Evolutionary conservation across 306 rosid genomes (phyloP).

Genomic region (Begonia fuchsioides): DNA sequence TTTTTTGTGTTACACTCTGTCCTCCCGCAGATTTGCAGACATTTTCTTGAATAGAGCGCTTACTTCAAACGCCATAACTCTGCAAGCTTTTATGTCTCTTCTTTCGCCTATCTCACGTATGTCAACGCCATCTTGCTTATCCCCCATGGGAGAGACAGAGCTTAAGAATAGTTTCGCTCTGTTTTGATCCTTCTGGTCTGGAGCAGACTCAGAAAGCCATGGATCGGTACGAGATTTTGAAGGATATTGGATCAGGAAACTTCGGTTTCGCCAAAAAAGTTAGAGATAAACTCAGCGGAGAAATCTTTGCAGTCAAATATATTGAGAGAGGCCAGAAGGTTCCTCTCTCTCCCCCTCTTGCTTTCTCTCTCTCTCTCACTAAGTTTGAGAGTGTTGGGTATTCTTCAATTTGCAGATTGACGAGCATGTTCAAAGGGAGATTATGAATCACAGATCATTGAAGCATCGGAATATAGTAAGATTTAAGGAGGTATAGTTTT

Average conservation of each 20-base stretch:
- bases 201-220: slow-evolving; percentile 12
- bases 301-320: slow-evolving; percentile 77
- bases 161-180: neutral
- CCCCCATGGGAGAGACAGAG: neutral
- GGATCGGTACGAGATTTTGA: slow-evolving; percentile 76
- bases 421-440: slow-evolving; percentile 95
- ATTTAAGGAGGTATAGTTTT: slow-evolving; percentile 70
- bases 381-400: slow-evolving; percentile 1
- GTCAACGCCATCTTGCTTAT: too few species aligned
- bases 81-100: too few species aligned
- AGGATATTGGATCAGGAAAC: slow-evolving; percentile 91
- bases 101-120: too few species aligned
- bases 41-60: too few species aligned
- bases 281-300: slow-evolving; percentile 58
- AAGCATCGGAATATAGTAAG: slow-evolving; percentile 91
- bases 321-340: slow-evolving; percentile 93
- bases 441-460: slow-evolving; percentile 83
- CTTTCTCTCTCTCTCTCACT: neutral
- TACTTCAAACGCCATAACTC: too few species aligned
- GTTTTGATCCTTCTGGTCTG: neutral
- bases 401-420: slow-evolving; percentile 45
- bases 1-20: too few species aligned
- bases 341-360: neutral
- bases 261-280: slow-evolving; percentile 89
- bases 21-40: too few species aligned